A percentile compares a stretch with the other conserved stretches of the same genome.
phyloP scores from a whole-genome alignment of 495 filamentous ascomycete species.

The Cladorrhinum samala region DNA sequence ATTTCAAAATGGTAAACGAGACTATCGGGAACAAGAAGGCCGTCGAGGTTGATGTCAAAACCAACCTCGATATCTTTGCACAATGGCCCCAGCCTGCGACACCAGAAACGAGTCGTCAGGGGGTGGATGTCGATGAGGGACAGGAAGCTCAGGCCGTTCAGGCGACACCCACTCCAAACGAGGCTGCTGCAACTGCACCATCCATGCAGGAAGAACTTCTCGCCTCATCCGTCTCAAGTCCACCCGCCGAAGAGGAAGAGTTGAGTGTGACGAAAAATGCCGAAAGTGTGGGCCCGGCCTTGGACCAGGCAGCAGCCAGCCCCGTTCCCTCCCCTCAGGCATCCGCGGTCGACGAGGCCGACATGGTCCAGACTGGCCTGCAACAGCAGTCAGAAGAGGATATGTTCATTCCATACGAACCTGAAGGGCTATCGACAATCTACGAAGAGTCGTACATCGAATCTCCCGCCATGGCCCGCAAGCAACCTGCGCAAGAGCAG shows the following conservation, averaged over 20 bases:
- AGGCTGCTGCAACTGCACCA: too few species aligned
- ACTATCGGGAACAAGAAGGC: not conserved
- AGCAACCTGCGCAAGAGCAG: not conserved
- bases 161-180: not conserved
- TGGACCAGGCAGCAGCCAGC: conserved; percentile 17
- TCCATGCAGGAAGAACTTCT: not conserved
- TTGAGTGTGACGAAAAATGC: conserved; percentile 4
- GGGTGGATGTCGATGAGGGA: not conserved
- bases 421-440: conserved; percentile 27
- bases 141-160: not conserved
- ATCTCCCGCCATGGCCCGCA: not conserved
- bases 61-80: conserved; percentile 28
- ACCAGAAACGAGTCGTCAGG: not conserved
- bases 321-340: not conserved
- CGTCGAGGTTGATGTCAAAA: conserved; percentile 26
- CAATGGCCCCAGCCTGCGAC: not conserved
- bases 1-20: not conserved
- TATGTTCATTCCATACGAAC: conserved; percentile 13
- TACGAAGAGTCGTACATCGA: conserved; percentile 21
- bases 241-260: not conserved
- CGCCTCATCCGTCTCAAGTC: not conserved
- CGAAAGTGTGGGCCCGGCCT: not conserved
- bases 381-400: not conserved
- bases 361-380: not conserved
- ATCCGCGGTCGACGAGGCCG: not conserved